These are phyloP conservation scores for Zymoseptoria brevis DNA, from an alignment of 2,329 filamentous ascomycete genomes.

Conservation along the genomic window DNA sequence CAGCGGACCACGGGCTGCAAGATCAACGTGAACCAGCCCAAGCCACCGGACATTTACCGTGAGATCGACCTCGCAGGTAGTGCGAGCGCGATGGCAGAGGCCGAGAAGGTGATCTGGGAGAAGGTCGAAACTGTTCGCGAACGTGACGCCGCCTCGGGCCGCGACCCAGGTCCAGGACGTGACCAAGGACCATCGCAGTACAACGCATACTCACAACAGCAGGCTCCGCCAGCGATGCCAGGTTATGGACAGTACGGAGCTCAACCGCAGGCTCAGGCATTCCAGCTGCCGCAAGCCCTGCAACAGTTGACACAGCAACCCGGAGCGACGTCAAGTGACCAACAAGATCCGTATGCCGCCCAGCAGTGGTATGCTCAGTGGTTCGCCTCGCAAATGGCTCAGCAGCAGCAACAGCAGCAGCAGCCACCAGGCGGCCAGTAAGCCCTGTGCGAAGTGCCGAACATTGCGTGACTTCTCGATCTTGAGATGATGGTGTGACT, in stretches of 20 bases:
- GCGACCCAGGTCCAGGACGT: slow-evolving; percentile 21
- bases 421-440: slow-evolving; percentile 28
- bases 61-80: slow-evolving; percentile 80
- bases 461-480: slow-evolving; percentile 10
- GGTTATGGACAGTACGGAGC: slow-evolving; percentile 24
- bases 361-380: slow-evolving; percentile 15
- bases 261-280: slow-evolving; percentile 10
- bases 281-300: slow-evolving; percentile 9
- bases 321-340: neutral
- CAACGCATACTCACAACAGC: slow-evolving; percentile 42
- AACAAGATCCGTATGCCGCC: slow-evolving; percentile 16
- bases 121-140: slow-evolving; percentile 81
- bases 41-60: slow-evolving; percentile 70
- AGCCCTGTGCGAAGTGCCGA: slow-evolving; percentile 17
- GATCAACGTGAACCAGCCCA: slow-evolving; percentile 83
- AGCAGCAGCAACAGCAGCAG: slow-evolving; percentile 28
- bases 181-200: slow-evolving; percentile 30
- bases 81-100: slow-evolving; percentile 66
- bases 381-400: slow-evolving; percentile 23
- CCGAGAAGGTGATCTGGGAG: slow-evolving; percentile 79
- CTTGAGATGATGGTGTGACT: slow-evolving; percentile 15
- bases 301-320: slow-evolving; percentile 5
- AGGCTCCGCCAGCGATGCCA: slow-evolving; percentile 27
- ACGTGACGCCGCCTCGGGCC: slow-evolving; percentile 31
- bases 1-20: slow-evolving; percentile 82